A percentile compares a stretch with the other conserved stretches of the same genome.
Evolutionary conservation across 2,329 filamentous ascomycete genomes (phyloP).

Genomic region (Blumeria hordei): DNA sequence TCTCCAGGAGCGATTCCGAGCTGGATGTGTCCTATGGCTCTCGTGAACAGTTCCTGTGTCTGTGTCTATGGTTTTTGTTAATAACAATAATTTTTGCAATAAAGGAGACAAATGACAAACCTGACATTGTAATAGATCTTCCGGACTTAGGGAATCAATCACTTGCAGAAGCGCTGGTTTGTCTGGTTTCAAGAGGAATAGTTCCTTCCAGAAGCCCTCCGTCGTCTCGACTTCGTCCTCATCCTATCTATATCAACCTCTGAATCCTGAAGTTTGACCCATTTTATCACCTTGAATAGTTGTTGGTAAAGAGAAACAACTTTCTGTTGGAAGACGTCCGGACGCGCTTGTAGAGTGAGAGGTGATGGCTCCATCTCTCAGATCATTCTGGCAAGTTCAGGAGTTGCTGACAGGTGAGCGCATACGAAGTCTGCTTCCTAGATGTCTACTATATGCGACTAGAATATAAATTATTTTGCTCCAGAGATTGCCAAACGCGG

Average conservation of each 20-base stretch:
- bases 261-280: constrained; percentile 1
- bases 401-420: no score
- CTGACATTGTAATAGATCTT: constrained; percentile 55
- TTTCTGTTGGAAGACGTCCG: constrained; percentile 82
- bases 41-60: constrained; percentile 40
- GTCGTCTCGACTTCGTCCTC: constrained; percentile 44
- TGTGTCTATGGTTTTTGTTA: constrained; percentile 9
- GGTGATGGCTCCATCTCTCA: constrained; percentile 64
- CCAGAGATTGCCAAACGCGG: no score
- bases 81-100: not conserved
- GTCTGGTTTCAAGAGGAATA: constrained; percentile 77
- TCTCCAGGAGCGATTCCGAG: constrained; percentile 33
- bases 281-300: constrained; percentile 43
- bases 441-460: no score
- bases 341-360: constrained; percentile 74
- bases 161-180: constrained; percentile 39
- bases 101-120: constrained; percentile 25
- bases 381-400: constrained; percentile 12
- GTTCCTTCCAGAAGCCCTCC: constrained; percentile 88
- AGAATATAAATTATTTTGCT: no score
- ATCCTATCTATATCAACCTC: constrained; percentile 22
- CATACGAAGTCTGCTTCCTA: no score
- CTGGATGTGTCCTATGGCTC: constrained; percentile 47
- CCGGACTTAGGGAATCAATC: constrained; percentile 44
- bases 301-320: constrained; percentile 73